These are phyloP conservation scores for Helianthus annuus DNA, from an alignment of 129 eudicot genomes.

Conservation along the genomic window DNA sequence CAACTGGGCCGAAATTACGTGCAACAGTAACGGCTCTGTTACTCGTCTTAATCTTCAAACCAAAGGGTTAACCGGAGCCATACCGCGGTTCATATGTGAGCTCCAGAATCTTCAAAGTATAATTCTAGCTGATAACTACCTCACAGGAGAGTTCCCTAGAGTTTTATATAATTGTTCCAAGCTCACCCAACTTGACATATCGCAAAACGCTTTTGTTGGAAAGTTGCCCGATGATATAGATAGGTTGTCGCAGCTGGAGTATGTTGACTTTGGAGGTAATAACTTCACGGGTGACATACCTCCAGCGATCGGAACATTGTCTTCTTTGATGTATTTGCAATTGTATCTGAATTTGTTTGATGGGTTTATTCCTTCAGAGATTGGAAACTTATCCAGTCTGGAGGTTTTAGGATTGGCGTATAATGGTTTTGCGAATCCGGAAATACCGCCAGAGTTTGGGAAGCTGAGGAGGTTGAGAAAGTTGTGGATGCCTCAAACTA, in stretches of 20 bases:
- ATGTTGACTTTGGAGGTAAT: conserved; percentile 56
- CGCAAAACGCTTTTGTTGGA: conserved; percentile 61
- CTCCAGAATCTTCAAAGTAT: conserved; percentile 43
- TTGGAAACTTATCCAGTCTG: conserved; percentile 59
- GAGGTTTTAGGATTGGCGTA: conserved; percentile 45
- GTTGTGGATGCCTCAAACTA: conserved; percentile 52
- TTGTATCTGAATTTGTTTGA: conserved; percentile 60
- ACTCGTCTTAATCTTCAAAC: conserved; percentile 19
- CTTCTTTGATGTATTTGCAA: conserved; percentile 33
- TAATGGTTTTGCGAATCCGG: conserved; percentile 51
- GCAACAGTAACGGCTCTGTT: conserved; percentile 55
- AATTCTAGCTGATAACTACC: conserved; percentile 37
- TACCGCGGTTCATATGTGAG: conserved; percentile 61
- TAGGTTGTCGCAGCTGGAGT: conserved; percentile 37
- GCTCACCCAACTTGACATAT: conserved; percentile 46
- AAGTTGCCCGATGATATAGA: conserved; percentile 56
- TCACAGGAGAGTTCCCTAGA: conserved; percentile 68
- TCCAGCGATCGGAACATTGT: conserved; percentile 54
- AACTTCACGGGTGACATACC: conserved; percentile 91
- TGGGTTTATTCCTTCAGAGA: conserved; percentile 66
- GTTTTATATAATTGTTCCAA: conserved; percentile 53
- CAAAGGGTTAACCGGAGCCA: conserved; percentile 30
- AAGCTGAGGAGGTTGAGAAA: conserved; percentile 42
- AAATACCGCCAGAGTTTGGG: conserved; percentile 70
- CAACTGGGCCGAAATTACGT: conserved; percentile 60